Evolutionary conservation across 1,139 yeast genomes (phyloP).

Genomic region (Pichia inconspicua): DNA sequence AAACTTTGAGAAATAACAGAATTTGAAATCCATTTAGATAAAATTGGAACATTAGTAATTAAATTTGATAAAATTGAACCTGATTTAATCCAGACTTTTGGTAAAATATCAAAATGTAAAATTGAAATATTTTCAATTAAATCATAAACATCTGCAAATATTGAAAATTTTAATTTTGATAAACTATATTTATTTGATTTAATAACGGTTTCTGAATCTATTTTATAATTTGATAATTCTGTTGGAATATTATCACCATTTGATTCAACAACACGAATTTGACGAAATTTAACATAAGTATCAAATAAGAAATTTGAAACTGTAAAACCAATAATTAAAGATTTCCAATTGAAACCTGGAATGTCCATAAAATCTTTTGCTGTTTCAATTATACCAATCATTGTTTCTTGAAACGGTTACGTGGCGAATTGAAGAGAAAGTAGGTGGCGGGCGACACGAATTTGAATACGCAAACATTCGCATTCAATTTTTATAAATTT

Average conservation of each 20-base stretch:
- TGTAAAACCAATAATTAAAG: slow-evolving; percentile 64
- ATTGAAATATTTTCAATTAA: slow-evolving; percentile 51
- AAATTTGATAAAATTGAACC: slow-evolving; percentile 19
- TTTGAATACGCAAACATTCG: too few species aligned
- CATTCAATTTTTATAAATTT: too few species aligned
- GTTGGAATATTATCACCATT: slow-evolving; percentile 51
- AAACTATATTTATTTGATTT: slow-evolving; percentile 76
- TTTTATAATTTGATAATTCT: slow-evolving; percentile 45
- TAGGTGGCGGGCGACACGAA: too few species aligned
- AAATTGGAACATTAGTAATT: slow-evolving; percentile 2
- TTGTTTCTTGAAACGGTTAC: slow-evolving; percentile 1
- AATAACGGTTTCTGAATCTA: slow-evolving; percentile 63
- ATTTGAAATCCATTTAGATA: slow-evolving; percentile 8
- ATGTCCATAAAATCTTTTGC: slow-evolving; percentile 34
- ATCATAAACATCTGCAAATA: slow-evolving; percentile 45
- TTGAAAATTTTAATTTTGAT: slow-evolving; percentile 70
- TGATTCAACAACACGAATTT: slow-evolving; percentile 54
- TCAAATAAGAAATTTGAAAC: slow-evolving; percentile 71
- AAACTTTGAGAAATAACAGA: slow-evolving; percentile 16
- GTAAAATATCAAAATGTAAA: slow-evolving; percentile 56
- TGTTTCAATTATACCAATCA: slow-evolving; percentile 28
- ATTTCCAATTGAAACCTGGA: slow-evolving; percentile 71
- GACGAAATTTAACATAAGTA: slow-evolving; percentile 66
- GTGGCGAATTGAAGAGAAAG: neutral
- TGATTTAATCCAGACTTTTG: slow-evolving; percentile 59